Evolutionary conservation across 768 basidiomycete species (phyloP).

Genomic region (Tulasnella sp.): DNA sequence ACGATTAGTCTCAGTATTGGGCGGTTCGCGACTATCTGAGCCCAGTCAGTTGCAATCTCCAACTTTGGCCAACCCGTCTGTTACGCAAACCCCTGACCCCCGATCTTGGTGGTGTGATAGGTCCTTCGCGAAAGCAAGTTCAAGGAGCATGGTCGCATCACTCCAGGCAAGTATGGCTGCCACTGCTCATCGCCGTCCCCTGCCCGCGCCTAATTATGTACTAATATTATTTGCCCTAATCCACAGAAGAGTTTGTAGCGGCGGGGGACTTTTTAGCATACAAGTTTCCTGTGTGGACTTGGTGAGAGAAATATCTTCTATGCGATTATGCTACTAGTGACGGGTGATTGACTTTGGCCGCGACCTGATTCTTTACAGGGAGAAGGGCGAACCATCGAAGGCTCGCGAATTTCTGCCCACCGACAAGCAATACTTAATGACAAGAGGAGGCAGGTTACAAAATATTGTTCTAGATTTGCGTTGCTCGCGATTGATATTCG

Average conservation of each 20-base stretch:
- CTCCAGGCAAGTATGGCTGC: slow-evolving; percentile 51
- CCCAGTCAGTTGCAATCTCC: slow-evolving; percentile 47
- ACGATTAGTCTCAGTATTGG: slow-evolving; percentile 75
- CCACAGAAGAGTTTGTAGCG: slow-evolving; percentile 88
- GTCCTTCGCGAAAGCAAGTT: slow-evolving; percentile 97
- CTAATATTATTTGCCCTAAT: slow-evolving; percentile 5
- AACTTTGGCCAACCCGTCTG: slow-evolving; percentile 1
- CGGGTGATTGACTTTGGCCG: neutral
- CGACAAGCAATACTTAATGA: slow-evolving; percentile 95
- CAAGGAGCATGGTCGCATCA: slow-evolving; percentile 95
- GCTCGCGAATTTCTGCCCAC: slow-evolving; percentile 83
- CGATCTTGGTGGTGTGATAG: slow-evolving; percentile 31
- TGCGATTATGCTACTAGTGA: neutral
- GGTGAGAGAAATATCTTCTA: slow-evolving; percentile 41
- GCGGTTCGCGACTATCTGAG: slow-evolving; percentile 89
- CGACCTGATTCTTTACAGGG: slow-evolving; percentile 43
- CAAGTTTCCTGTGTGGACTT: slow-evolving; percentile 98
- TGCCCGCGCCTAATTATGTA: neutral
- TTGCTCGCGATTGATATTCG: neutral
- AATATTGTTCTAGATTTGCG: neutral
- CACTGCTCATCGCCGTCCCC: neutral
- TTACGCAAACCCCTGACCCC: neutral
- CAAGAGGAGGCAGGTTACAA: slow-evolving; percentile 47
- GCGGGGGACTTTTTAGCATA: slow-evolving; percentile 95
- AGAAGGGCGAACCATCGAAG: slow-evolving; percentile 80